Percentiles rank a stretch among this genome's conserved stretches.
These are phyloP conservation scores for Salvia hispanica DNA, from an alignment of 257 asterid species.

Conservation along the genomic window DNA sequence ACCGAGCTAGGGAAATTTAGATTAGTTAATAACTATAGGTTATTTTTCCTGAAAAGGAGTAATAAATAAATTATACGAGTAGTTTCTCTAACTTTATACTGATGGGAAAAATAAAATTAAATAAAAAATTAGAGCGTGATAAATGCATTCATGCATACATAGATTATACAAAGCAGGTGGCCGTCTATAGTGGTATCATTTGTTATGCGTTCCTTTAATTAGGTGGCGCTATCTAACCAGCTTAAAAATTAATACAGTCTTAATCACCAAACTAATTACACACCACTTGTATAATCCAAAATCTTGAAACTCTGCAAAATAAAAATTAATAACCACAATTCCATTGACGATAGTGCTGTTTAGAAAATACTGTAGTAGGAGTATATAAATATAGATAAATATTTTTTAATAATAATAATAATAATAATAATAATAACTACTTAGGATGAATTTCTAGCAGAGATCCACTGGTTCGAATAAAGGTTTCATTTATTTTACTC, in stretches of 20 bases:
- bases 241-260: not conserved
- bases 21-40: too few relatives aligned
- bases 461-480: conserved; percentile 56
- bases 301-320: not conserved
- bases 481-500: conserved; percentile 35
- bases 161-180: conserved; percentile 2
- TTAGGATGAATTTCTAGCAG: conserved; percentile 62
- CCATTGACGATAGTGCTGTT: conserved; percentile 2
- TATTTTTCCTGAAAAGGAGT: not conserved
- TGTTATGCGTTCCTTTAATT: conserved; percentile 14
- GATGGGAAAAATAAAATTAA: too few relatives aligned
- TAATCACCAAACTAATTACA: not conserved
- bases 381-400: not conserved
- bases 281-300: not conserved
- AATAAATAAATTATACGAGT: too few relatives aligned
- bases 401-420: conserved; percentile 9
- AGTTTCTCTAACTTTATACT: too few relatives aligned
- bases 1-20: too few relatives aligned
- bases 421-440: conserved; percentile 44
- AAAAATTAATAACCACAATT: too few relatives aligned
- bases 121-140: too few relatives aligned
- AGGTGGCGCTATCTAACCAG: not conserved
- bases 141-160: not conserved
- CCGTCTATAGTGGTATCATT: not conserved
- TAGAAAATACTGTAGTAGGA: too few relatives aligned